A percentile compares a stretch with the other conserved stretches of the same genome.
These are phyloP conservation scores for Apiospora malaysiana DNA, from an alignment of 2,329 filamentous ascomycete species.

Conservation along the genomic window DNA sequence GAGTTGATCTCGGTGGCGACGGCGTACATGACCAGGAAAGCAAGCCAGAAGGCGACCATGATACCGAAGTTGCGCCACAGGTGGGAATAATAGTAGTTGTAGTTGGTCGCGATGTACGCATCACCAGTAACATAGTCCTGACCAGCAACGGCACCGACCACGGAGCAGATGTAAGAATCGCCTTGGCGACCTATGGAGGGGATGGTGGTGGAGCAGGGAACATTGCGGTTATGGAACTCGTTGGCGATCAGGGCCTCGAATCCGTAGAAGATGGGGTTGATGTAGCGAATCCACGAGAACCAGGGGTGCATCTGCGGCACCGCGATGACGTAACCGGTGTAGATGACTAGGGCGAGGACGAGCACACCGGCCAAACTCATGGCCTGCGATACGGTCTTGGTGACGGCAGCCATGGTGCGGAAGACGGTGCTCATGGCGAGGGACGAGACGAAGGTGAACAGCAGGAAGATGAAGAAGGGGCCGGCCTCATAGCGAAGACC, in stretches of 20 bases:
- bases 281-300: conserved; percentile 78
- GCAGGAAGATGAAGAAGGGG: conserved; percentile 77
- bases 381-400: conserved; percentile 67
- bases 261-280: conserved; percentile 75
- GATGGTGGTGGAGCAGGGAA: conserved; percentile 59
- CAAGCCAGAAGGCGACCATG: conserved; percentile 56
- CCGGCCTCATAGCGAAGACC: conserved; percentile 62
- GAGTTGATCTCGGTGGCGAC: conserved; percentile 69
- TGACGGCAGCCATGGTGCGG: conserved; percentile 73
- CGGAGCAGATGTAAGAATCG: conserved; percentile 57
- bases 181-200: conserved; percentile 49
- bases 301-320: conserved; percentile 69
- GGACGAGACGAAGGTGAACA: conserved; percentile 71
- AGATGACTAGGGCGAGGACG: conserved; percentile 65
- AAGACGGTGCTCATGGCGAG: conserved; percentile 80
- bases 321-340: conserved; percentile 62
- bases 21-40: conserved; percentile 69
- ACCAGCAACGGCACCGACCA: conserved; percentile 61
- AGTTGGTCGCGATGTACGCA: conserved; percentile 61
- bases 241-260: conserved; percentile 78
- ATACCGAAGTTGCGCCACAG: conserved; percentile 69
- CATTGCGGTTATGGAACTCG: conserved; percentile 67
- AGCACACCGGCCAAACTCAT: conserved; percentile 59
- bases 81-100: conserved; percentile 61
- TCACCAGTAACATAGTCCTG: conserved; percentile 63